These are phyloP conservation scores for Pseudogymnoascus sp. DNA, from an alignment of 2,329 filamentous ascomycete genomes.

Conservation along the genomic window DNA sequence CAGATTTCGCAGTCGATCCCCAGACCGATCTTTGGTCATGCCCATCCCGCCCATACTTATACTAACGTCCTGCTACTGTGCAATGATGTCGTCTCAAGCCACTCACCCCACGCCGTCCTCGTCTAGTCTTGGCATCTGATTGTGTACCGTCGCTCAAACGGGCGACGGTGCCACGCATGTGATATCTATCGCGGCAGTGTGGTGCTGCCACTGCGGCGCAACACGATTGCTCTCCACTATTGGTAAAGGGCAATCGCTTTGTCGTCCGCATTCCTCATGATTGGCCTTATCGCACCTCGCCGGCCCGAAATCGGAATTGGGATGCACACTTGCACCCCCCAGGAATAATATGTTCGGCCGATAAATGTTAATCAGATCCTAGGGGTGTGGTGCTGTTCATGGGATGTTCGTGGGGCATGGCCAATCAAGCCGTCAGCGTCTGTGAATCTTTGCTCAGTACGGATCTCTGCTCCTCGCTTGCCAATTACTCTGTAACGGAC, in stretches of 20 bases:
- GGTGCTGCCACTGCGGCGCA: neutral
- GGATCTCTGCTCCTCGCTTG: neutral
- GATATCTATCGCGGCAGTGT: neutral
- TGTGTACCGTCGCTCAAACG: neutral
- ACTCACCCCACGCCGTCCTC: neutral
- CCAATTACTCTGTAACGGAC: neutral
- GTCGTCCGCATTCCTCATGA: neutral
- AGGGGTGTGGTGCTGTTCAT: neutral
- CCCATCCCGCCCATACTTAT: neutral
- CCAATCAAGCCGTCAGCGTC: neutral
- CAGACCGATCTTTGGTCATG: neutral
- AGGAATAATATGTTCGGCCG: neutral
- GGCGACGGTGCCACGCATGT: neutral
- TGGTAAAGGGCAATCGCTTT: neutral
- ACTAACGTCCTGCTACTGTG: neutral
- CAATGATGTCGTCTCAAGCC: slow-evolving; percentile 1
- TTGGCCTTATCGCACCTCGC: neutral
- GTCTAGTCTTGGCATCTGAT: slow-evolving; percentile 1
- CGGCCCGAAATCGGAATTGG: slow-evolving; percentile 1
- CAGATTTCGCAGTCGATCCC: neutral
- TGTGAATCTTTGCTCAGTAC: neutral
- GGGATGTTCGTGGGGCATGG: neutral
- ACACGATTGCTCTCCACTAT: neutral
- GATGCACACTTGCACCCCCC: neutral
- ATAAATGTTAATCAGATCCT: neutral